Conservation (phyloP, 257 asterid species). For the Solanum acaule region DNA sequence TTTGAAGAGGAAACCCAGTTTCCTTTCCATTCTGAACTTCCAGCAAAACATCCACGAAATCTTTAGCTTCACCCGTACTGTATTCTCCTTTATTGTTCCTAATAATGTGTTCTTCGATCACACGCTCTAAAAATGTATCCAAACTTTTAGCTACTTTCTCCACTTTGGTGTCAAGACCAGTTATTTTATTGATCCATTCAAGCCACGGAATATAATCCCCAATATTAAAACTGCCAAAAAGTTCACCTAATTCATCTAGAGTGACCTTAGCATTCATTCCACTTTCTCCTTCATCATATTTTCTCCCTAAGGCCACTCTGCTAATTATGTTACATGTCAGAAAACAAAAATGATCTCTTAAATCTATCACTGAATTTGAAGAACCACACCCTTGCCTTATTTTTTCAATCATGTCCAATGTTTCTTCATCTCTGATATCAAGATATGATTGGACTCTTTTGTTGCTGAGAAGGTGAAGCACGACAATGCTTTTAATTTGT, state of each 20-base stretch:
- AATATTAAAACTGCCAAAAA: conserved; percentile 9
- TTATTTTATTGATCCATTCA: conserved; percentile 16
- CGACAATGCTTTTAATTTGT: not conserved
- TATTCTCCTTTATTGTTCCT: not conserved
- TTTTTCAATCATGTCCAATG: not conserved
- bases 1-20: not conserved
- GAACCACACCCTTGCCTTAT: not conserved
- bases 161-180: conserved; percentile 17
- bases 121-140: conserved; percentile 26
- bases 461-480: conserved; percentile 6
- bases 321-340: conserved; percentile 26
- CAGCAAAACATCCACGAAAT: not conserved
- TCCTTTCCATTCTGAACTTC: not conserved
- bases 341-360: conserved; percentile 10
- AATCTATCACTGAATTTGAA: conserved; percentile 4
- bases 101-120: not conserved
- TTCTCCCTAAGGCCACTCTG: conserved; percentile 36
- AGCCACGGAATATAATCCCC: conserved; percentile 37
- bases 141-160: conserved; percentile 15
- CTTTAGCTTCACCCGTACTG: not conserved
- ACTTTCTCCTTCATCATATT: conserved; percentile 10
- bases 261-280: conserved; percentile 14
- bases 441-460: too few species aligned
- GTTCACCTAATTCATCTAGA: not conserved
- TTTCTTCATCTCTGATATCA: not conserved